phyloP scores from a whole-genome alignment of 2,329 filamentous ascomycete species.

The Decorospora gaudefroyi region DNA sequence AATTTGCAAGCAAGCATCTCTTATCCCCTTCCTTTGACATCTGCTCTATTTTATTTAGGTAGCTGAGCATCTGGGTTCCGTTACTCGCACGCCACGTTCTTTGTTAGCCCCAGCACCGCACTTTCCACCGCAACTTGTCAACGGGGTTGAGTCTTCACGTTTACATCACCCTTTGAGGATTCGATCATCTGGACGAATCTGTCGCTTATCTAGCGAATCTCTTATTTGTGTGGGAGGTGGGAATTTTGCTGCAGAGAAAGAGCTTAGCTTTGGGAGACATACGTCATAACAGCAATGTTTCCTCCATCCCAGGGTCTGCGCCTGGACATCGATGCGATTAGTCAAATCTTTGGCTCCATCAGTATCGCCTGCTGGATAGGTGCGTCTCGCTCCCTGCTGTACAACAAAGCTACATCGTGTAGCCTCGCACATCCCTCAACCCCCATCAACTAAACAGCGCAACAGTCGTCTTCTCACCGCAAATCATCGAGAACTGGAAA shows the following conservation, averaged over 20 bases:
- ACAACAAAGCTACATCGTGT: neutral
- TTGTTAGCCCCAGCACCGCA: too few relatives aligned
- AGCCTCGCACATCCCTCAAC: neutral
- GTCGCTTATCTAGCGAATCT: too few relatives aligned
- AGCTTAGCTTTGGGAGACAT: slow-evolving; percentile 13
- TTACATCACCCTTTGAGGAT: too few relatives aligned
- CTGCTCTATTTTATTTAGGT: neutral
- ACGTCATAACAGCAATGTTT: slow-evolving; percentile 53
- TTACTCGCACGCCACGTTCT: too few relatives aligned
- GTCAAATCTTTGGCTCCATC: slow-evolving; percentile 91
- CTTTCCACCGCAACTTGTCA: too few relatives aligned
- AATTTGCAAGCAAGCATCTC: neutral
- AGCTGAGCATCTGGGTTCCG: neutral
- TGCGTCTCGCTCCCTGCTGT: slow-evolving; percentile 12
- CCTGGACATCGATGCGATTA: slow-evolving; percentile 86
- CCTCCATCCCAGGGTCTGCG: slow-evolving; percentile 62
- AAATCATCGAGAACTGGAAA: slow-evolving; percentile 94
- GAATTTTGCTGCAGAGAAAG: slow-evolving; percentile 5
- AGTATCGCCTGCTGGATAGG: slow-evolving; percentile 94
- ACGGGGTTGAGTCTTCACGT: too few relatives aligned
- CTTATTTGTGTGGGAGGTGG: neutral
- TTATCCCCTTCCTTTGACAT: neutral
- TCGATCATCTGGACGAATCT: too few relatives aligned
- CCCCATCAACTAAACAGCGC: slow-evolving; percentile 15
- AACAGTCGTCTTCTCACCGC: slow-evolving; percentile 84